Evolutionary conservation across 192 early-diverging fungal species (phyloP), one percentile per base, ranked within the genome.

Genomic region (Backusella luteola): DNA sequence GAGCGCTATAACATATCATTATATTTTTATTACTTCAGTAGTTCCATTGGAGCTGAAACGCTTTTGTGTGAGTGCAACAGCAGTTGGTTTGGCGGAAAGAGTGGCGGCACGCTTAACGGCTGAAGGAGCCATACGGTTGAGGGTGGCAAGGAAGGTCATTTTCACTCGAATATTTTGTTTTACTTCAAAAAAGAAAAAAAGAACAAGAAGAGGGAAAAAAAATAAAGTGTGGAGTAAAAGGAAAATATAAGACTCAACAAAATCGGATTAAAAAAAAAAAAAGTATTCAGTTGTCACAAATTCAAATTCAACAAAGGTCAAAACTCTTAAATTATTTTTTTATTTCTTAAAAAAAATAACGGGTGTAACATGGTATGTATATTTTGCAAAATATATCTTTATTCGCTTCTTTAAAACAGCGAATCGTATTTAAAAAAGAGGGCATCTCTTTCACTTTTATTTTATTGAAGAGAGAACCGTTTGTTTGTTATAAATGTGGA

Each of bases 31-130:
- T 77, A 80, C 82, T 67, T 83, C 82, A 72, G 73, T 56, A 34
- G 63, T 69, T 63, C 75, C 75, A 46, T 38, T 77, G 59, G 82
- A 84, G n/a, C 75, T 74, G 52, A 66, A 80, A 72, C 82, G 76
- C 73, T 77, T 72, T 66, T 84, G 82, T 70, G 78, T 67, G 38
- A 77, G 23, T 46, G 75, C 53, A 39, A 66, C 63, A 42, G 75
- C 32, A 23, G 79, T 73, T 34, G 76, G 73, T 46, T 79, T 77
- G 21, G 53, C 34, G 17, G 67, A 74, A 49, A 73, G 67, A 41
- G 67, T 34, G 17, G 78, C 82, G 42, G 76, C 77, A 66, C 73
- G 78, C 41, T 73, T 63, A 70, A 59, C 59, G 49, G 70, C 68
- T 32, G 73, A 46, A 72, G 76, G 76, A 72, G 79, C 82, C 41